These are phyloP conservation scores for Metschnikowia arizonensis DNA, from an alignment of 805 yeast genomes.

Conservation along the genomic window DNA sequence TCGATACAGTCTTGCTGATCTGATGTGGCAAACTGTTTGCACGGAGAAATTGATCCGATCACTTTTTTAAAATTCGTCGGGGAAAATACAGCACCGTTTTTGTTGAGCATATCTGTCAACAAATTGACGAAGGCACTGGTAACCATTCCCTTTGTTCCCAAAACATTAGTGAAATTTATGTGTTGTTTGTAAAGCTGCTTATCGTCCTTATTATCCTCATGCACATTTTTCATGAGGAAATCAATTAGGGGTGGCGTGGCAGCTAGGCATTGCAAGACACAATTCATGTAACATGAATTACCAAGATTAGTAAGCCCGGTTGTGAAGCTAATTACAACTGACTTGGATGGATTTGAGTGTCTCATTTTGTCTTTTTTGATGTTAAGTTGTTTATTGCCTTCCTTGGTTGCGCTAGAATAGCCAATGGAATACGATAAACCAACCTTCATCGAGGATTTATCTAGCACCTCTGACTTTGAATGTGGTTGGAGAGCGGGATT, in stretches of 20 bases:
- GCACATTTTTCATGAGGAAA: slow-evolving; percentile 46
- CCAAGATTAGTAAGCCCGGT: slow-evolving; percentile 81
- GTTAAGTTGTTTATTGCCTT: background rate
- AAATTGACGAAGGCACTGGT: slow-evolving; percentile 66
- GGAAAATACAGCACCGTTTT: slow-evolving; percentile 45
- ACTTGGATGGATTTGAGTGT: background rate
- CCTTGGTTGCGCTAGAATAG: background rate
- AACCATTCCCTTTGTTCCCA: slow-evolving; percentile 79
- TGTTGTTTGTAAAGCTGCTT: slow-evolving; percentile 56
- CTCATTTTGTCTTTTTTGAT: background rate
- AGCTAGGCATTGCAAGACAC: slow-evolving; percentile 78
- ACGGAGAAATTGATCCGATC: slow-evolving; percentile 61
- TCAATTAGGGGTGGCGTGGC: slow-evolving; percentile 65
- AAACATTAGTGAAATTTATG: slow-evolving; percentile 64
- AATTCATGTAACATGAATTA: slow-evolving; percentile 91
- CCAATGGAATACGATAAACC: background rate
- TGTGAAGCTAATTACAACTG: slow-evolving; percentile 29
- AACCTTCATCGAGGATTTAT: background rate
- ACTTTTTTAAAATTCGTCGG: slow-evolving; percentile 65
- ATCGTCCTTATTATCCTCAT: background rate
- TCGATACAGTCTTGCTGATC: slow-evolving; percentile 89
- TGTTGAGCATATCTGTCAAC: slow-evolving; percentile 49
- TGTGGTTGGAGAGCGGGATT: background rate
- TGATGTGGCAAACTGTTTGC: slow-evolving; percentile 53
- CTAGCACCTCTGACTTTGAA: background rate